These are phyloP conservation scores for Trichoderma semiorbis DNA, from an alignment of 2,329 filamentous ascomycete genomes.

Conservation along the genomic window DNA sequence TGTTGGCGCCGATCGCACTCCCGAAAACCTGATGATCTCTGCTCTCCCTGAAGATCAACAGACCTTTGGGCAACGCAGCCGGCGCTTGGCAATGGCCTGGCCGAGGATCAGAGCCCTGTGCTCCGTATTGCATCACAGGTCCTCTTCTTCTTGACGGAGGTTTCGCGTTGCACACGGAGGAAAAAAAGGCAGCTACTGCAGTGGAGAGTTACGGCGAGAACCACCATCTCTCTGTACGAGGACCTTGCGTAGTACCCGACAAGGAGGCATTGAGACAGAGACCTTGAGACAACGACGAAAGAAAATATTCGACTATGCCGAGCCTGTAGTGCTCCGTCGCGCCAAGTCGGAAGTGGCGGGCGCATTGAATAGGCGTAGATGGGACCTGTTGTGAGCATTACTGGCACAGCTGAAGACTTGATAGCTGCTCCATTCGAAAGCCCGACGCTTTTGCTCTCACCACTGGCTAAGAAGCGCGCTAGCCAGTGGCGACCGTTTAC, in stretches of 20 bases:
- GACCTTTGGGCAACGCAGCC: background rate
- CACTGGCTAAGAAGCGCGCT: conserved; percentile 1
- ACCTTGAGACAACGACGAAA: background rate
- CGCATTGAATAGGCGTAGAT: background rate
- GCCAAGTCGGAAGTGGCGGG: conserved; percentile 18
- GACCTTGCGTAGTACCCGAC: background rate
- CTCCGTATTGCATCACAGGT: background rate
- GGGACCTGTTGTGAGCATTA: background rate
- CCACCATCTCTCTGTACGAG: background rate
- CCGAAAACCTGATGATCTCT: conserved; percentile 6
- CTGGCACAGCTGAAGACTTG: conserved; percentile 15
- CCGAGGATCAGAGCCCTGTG: background rate
- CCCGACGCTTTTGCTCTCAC: conserved; percentile 4
- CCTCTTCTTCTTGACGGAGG: background rate
- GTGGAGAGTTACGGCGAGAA: background rate
- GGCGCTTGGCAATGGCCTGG: background rate
- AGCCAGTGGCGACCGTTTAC: conserved; percentile 16
- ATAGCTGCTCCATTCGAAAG: conserved; percentile 1
- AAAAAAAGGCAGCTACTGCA: background rate
- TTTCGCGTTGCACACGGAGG: conserved; percentile 2
- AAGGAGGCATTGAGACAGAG: background rate
- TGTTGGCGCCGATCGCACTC: conserved; percentile 16
- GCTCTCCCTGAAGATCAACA: conserved; percentile 15
- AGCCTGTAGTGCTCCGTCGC: conserved; percentile 4
- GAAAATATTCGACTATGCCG: background rate